Evolutionary conservation across 2,329 filamentous ascomycete genomes (phyloP).

Genomic region (Aspergillus costaricaensis): DNA sequence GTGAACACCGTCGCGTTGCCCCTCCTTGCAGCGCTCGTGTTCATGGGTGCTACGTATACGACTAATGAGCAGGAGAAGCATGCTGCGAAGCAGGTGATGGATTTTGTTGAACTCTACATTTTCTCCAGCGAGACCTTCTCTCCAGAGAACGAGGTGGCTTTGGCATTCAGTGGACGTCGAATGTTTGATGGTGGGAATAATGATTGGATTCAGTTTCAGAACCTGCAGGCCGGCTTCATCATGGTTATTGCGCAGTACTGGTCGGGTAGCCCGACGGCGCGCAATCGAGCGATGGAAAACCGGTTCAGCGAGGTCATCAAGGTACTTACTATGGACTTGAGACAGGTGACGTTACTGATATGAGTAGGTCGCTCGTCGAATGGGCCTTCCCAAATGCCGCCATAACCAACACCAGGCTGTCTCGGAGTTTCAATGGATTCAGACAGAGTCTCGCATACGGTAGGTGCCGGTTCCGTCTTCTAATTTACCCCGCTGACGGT

Average conservation of each 20-base stretch:
- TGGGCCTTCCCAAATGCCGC: constrained; percentile 40
- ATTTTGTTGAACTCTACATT: constrained; percentile 47
- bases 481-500: constrained; percentile 10
- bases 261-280: constrained; percentile 42
- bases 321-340: constrained; percentile 24
- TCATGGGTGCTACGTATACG: constrained; percentile 51
- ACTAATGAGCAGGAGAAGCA: constrained; percentile 40
- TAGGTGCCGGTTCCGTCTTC: constrained; percentile 17
- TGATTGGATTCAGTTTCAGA: constrained; percentile 42
- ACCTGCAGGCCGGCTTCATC: constrained; percentile 47
- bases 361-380: constrained; percentile 41
- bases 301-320: constrained; percentile 48
- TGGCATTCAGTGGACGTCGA: constrained; percentile 31
- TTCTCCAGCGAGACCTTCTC: constrained; percentile 48
- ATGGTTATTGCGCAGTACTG: constrained; percentile 48
- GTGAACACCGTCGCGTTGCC: constrained; percentile 39
- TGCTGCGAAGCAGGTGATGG: constrained; percentile 43
- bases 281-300: constrained; percentile 46
- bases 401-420: constrained; percentile 42
- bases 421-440: constrained; percentile 46
- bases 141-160: constrained; percentile 42
- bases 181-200: constrained; percentile 24
- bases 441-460: constrained; percentile 48
- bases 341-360: background rate
- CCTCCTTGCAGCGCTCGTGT: constrained; percentile 43